A percentile compares a stretch with the other conserved stretches of the same genome.
Evolutionary conservation across 208 protist species (phyloP).

Genomic region (Crithidia bombi): DNA sequence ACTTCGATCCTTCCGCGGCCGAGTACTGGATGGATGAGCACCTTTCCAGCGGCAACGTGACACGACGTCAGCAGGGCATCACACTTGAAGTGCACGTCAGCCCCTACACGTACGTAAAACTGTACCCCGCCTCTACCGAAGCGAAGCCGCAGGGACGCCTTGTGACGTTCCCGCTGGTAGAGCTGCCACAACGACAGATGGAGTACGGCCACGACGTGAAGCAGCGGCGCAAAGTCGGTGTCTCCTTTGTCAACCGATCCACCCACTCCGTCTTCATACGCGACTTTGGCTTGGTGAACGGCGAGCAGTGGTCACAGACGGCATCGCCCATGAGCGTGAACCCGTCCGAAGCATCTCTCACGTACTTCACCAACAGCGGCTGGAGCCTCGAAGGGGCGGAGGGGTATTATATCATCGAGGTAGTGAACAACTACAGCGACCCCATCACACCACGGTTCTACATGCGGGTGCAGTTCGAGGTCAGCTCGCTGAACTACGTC

Average conservation of each 20-base stretch:
- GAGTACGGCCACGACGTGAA: constrained; percentile 53
- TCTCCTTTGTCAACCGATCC: constrained; percentile 61
- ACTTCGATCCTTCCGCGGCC: constrained; percentile 52
- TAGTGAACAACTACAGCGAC: constrained; percentile 47
- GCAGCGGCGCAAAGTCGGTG: constrained; percentile 55
- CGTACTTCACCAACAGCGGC: constrained; percentile 62
- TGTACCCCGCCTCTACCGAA: constrained; percentile 34
- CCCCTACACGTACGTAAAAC: constrained; percentile 49
- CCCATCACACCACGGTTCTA: constrained; percentile 47
- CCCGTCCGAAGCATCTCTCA: constrained; percentile 62
- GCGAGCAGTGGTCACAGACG: constrained; percentile 53
- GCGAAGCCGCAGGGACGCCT: background rate
- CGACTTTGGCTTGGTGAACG: constrained; percentile 52
- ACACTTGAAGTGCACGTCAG: constrained; percentile 43
- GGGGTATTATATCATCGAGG: constrained; percentile 68
- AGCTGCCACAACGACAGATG: constrained; percentile 53
- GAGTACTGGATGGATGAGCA: constrained; percentile 53
- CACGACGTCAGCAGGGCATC: constrained; percentile 40
- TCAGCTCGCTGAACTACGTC: constrained; percentile 69
- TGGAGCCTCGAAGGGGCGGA: constrained; percentile 79
- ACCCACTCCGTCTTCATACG: constrained; percentile 38
- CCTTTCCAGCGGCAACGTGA: constrained; percentile 25
- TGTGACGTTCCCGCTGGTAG: constrained; percentile 42
- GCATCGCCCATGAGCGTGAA: constrained; percentile 48
- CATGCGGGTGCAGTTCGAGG: constrained; percentile 70